Evolutionary conservation across 1,284 basidiomycete species (phyloP).

Genomic region (Fomitopsis pinicola): DNA sequence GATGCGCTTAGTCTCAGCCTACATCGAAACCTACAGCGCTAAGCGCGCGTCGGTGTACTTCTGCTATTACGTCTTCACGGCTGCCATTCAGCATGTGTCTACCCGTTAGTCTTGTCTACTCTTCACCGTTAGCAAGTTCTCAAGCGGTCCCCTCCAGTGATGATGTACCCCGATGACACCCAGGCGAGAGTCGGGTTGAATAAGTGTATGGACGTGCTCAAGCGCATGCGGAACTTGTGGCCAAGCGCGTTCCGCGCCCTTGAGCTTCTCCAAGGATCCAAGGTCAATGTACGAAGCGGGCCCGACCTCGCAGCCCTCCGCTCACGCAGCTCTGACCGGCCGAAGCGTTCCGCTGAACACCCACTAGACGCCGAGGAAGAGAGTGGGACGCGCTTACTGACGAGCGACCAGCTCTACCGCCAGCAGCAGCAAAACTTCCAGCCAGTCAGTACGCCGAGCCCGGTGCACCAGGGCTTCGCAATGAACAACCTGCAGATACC

Average conservation of each 20-base stretch:
- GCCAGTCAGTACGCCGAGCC: slow-evolving; percentile 8
- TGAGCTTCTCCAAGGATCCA: slow-evolving; percentile 67
- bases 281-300: slow-evolving; percentile 35
- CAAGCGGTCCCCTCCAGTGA: slow-evolving; percentile 39
- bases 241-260: slow-evolving; percentile 71
- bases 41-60: slow-evolving; percentile 69
- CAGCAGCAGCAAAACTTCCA: slow-evolving; percentile 14
- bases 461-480: slow-evolving; percentile 14
- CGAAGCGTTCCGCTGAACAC: slow-evolving; percentile 21
- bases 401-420: slow-evolving; percentile 17
- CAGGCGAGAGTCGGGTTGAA: slow-evolving; percentile 62
- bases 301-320: slow-evolving; percentile 10
- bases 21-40: slow-evolving; percentile 60
- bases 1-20: slow-evolving; percentile 42
- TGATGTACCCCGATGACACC: slow-evolving; percentile 58
- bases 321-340: slow-evolving; percentile 12
- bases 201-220: slow-evolving; percentile 67
- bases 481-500: slow-evolving; percentile 19
- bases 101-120: slow-evolving; percentile 39
- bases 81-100: slow-evolving; percentile 78
- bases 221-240: slow-evolving; percentile 71
- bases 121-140: not conserved
- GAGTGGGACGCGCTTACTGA: slow-evolving; percentile 12
- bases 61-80: slow-evolving; percentile 80
- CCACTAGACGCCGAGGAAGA: slow-evolving; percentile 14